Evolutionary conservation across 2,329 filamentous ascomycete genomes (phyloP), one percentile per base, ranked within the genome.

Genomic region (Alternaria burnsii): DNA sequence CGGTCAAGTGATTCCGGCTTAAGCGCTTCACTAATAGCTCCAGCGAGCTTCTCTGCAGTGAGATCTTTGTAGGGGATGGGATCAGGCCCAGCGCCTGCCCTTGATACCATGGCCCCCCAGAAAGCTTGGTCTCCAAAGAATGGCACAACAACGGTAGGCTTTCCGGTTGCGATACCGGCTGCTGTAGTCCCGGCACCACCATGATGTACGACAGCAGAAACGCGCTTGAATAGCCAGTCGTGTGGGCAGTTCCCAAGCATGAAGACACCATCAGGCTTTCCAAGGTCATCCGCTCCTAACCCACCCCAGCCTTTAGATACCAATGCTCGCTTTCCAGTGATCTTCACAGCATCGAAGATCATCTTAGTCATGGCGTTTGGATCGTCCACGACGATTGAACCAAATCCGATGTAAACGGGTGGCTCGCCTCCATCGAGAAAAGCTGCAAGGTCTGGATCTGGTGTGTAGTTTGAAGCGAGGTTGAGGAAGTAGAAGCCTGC

Each of bases 271-370:
- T 93, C 87, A 0, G 92, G 92, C n/a, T 93, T 73, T 1, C 32
- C 88, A 82, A 69, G 69, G 26, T 79, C 71, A 36, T 93, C 90
- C 0, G 87, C 90, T 30, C 92, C 93, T 8, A 97, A 83, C 0
- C 92, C 92, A 50, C 93, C 92, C 93, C 93, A 97, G 16, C 93
- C 93, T 72, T 94, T 93, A 0, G 92, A 94, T 1, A 97, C 89
- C 1, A 97, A 80, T 2, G 92, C 93, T 58, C 93, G 85, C n/a
- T 91, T 85, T 1, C 91, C 90, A 0, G 89, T 84, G 10, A 84
- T 82, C 51, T 76, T 77, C 14, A 81, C 76, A 6, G 79, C 79
- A 14, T 80, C 77, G 56, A 80, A 79, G 34, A 80, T 80, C 68
- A 80, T 61, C 18, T 72, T 72, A 0, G 79, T 80, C 74, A 80